Evolutionary conservation across 2,329 filamentous ascomycete species (phyloP).

Genomic region (Xylariaceae sp.): DNA sequence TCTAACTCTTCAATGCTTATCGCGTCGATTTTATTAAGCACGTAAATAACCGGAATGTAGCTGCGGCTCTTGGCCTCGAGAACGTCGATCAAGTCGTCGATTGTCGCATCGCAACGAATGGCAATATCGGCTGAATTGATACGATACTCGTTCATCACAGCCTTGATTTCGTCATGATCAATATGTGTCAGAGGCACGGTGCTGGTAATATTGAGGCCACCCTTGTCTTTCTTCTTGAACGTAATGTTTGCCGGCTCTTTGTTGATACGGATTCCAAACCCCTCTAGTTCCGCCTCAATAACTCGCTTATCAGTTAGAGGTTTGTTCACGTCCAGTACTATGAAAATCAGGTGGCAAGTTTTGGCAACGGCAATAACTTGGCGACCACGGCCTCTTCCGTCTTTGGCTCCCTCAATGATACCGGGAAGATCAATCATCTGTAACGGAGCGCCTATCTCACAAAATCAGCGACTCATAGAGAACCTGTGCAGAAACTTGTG

Average conservation of each 20-base stretch:
- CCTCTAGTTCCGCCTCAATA: constrained; percentile 92
- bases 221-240: constrained; percentile 99
- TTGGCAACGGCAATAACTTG: constrained; percentile 99
- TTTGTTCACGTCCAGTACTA: constrained; percentile 97
- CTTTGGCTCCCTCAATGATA: constrained; percentile 98
- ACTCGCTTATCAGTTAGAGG: constrained; percentile 93
- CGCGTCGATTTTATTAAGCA: constrained; percentile 97
- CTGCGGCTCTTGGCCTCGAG: constrained; percentile 90
- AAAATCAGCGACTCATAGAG: constrained; percentile 15
- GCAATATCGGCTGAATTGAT: constrained; percentile 96
- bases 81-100: constrained; percentile 95
- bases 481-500: too few species aligned
- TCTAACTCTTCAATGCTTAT: constrained; percentile 98
- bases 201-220: constrained; percentile 91
- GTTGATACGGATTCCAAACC: constrained; percentile 97
- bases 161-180: constrained; percentile 93
- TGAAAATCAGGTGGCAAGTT: constrained; percentile 98
- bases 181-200: constrained; percentile 91
- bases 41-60: constrained; percentile 99
- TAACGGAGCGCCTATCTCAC: constrained; percentile 68
- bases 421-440: constrained; percentile 98
- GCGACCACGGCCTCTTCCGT: constrained; percentile 93
- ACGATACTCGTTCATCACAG: constrained; percentile 94
- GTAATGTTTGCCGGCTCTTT: constrained; percentile 96
- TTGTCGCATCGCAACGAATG: constrained; percentile 94